These are phyloP conservation scores for Berkeleyomyces rouxiae DNA, from an alignment of 2,329 filamentous ascomycete genomes.

Conservation along the genomic window DNA sequence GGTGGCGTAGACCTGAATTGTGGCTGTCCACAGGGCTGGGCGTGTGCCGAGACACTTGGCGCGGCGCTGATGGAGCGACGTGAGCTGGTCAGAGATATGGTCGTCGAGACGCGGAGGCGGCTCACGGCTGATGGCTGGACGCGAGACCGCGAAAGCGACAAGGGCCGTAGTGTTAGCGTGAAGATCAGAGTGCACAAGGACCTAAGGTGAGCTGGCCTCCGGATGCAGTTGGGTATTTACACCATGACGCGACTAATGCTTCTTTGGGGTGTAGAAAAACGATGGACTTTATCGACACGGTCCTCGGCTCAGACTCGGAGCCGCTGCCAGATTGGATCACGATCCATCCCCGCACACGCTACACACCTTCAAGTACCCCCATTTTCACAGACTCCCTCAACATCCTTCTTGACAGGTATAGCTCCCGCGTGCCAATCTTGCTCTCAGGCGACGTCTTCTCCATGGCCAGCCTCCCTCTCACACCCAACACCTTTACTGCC, in stretches of 20 bases:
- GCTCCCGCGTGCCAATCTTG: constrained; percentile 41
- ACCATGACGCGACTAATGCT: neutral
- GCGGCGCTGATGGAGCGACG: constrained; percentile 52
- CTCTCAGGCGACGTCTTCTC: constrained; percentile 56
- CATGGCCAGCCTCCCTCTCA: constrained; percentile 28
- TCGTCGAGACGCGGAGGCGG: constrained; percentile 36
- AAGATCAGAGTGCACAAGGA: constrained; percentile 56
- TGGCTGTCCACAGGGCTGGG: constrained; percentile 58
- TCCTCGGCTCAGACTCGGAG: constrained; percentile 34
- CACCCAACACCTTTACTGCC: constrained; percentile 18
- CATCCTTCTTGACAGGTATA: constrained; percentile 34
- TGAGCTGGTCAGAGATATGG: constrained; percentile 49
- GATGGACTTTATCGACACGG: constrained; percentile 45
- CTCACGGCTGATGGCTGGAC: constrained; percentile 38
- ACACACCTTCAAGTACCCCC: constrained; percentile 42
- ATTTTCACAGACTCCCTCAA: constrained; percentile 46
- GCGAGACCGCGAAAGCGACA: constrained; percentile 26
- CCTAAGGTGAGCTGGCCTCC: constrained; percentile 26
- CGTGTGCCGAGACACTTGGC: constrained; percentile 49
- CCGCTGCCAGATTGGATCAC: constrained; percentile 48
- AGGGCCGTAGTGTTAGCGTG: constrained; percentile 45
- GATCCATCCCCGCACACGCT: constrained; percentile 48
- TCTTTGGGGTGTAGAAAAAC: constrained; percentile 26
- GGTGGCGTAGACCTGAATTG: constrained; percentile 56
- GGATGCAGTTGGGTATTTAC: neutral